Conservation (phyloP, 768 basidiomycete genomes). For the Naganishia vishniacii region DNA sequence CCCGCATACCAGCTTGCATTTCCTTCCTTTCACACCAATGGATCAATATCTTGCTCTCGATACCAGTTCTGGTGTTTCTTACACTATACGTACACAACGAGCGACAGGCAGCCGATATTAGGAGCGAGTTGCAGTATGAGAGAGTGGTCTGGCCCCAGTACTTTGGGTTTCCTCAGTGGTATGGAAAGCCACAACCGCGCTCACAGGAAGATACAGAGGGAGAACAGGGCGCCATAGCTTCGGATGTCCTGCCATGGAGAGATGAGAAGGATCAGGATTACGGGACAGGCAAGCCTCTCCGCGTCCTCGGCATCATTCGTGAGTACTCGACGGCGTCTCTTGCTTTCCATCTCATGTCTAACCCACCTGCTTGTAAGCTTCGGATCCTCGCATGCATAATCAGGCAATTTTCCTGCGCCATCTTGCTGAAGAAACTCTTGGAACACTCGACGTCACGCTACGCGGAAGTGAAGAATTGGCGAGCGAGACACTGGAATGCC, state of each 20-base stretch:
- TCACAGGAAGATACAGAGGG: background rate
- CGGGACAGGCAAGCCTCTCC: background rate
- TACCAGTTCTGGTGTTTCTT: background rate
- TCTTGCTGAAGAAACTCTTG: background rate
- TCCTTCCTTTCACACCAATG: background rate
- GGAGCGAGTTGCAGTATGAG: conserved; percentile 3
- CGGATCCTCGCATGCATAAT: background rate
- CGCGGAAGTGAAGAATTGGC: background rate
- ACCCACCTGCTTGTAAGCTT: background rate
- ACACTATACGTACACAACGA: conserved; percentile 2
- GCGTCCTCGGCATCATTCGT: background rate
- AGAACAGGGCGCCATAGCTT: background rate
- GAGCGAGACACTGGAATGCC: background rate
- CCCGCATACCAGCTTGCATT: background rate
- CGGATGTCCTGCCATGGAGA: background rate
- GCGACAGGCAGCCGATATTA: background rate
- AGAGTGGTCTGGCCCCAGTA: background rate
- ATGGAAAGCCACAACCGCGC: background rate
- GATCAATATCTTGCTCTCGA: background rate
- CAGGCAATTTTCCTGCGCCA: background rate
- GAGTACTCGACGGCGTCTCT: background rate
- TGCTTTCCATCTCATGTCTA: background rate
- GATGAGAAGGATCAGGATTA: background rate
- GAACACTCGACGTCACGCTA: background rate
- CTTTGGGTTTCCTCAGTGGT: conserved; percentile 3